phyloP scores from a whole-genome alignment of 1,139 yeast species.

The Pichia inconspicua region DNA sequence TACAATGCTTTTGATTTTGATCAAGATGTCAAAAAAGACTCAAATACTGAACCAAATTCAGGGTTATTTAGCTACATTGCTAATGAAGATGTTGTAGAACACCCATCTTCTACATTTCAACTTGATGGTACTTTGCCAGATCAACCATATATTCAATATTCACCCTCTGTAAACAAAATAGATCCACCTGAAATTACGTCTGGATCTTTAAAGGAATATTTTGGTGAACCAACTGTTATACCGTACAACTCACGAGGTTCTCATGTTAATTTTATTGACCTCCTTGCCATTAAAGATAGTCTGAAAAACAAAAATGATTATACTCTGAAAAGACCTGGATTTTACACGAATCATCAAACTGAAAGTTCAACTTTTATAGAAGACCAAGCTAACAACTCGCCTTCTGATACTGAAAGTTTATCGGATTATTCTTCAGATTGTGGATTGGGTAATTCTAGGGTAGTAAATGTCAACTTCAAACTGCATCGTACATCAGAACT shows the following conservation, averaged over 20 bases:
- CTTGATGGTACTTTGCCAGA: not conserved
- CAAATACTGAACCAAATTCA: not conserved
- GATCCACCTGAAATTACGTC: not conserved
- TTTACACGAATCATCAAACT: not conserved
- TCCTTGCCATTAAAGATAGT: not conserved
- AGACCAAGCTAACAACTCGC: not conserved
- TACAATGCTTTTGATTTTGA: not conserved
- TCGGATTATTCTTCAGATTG: not conserved
- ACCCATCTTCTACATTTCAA: not conserved
- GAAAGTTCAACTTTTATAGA: not conserved
- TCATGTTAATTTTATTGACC: not conserved
- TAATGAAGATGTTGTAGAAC: not conserved
- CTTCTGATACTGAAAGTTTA: not conserved
- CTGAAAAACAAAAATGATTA: constrained; percentile 1
- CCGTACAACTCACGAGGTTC: not conserved
- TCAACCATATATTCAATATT: not conserved
- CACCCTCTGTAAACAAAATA: not conserved
- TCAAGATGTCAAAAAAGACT: not conserved
- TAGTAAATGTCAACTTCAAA: not conserved
- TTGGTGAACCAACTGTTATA: not conserved
- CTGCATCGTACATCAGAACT: not conserved
- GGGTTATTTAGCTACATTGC: not conserved
- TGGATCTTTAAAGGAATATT: not conserved
- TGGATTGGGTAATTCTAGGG: not conserved
- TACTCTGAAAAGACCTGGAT: not conserved